Evolutionary conservation across 2,329 filamentous ascomycete species (phyloP).

Genomic region (Trichocomaceae sp.): DNA sequence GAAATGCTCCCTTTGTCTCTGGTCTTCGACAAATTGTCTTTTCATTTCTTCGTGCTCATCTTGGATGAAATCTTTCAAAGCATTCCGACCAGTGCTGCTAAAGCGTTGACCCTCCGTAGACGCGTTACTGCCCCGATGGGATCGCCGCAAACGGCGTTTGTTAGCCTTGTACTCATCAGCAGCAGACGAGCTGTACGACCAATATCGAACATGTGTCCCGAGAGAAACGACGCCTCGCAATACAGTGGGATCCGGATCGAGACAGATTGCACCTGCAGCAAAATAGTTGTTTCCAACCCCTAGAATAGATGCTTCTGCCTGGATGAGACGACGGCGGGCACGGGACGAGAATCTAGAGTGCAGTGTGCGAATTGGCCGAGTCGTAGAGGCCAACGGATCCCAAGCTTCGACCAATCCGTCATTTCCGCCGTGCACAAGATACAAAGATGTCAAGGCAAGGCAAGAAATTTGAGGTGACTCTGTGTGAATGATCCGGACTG

Average conservation of each 20-base stretch:
- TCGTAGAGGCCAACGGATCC: slow-evolving; percentile 82
- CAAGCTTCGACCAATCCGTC: slow-evolving; percentile 94
- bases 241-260: slow-evolving; percentile 81
- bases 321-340: slow-evolving; percentile 66
- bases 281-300: slow-evolving; percentile 69
- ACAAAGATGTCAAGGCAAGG: slow-evolving; percentile 74
- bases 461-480: slow-evolving; percentile 83
- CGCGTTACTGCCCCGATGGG: slow-evolving; percentile 57
- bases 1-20: slow-evolving; percentile 63
- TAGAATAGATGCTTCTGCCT: slow-evolving; percentile 60
- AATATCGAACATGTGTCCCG: slow-evolving; percentile 81
- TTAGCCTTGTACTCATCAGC: slow-evolving; percentile 66
- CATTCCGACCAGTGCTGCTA: slow-evolving; percentile 57
- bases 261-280: slow-evolving; percentile 72
- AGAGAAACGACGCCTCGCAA: slow-evolving; percentile 82
- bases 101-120: slow-evolving; percentile 50
- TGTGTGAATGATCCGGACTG: slow-evolving; percentile 77
- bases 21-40: slow-evolving; percentile 60
- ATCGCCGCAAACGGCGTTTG: slow-evolving; percentile 71
- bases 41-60: slow-evolving; percentile 78
- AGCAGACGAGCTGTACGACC: slow-evolving; percentile 80
- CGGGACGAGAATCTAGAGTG: slow-evolving; percentile 78
- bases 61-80: slow-evolving; percentile 73
- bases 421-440: slow-evolving; percentile 86
- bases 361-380: slow-evolving; percentile 73